These are phyloP conservation scores for Penicillium sp. DNA, from an alignment of 2,329 filamentous ascomycete species.

Conservation along the genomic window DNA sequence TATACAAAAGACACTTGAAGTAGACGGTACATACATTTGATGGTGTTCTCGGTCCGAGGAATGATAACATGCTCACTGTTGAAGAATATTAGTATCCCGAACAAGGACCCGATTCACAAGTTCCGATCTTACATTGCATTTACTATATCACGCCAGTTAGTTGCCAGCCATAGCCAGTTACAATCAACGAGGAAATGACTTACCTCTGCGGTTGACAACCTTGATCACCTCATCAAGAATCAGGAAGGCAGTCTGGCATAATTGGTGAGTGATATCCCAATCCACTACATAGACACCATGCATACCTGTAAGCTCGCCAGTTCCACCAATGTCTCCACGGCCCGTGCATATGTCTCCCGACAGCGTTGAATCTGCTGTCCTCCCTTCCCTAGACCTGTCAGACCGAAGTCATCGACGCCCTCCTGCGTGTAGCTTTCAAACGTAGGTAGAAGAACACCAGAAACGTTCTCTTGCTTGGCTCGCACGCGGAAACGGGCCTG, in stretches of 20 bases:
- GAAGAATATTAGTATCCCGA: slow-evolving; percentile 11
- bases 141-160: slow-evolving; percentile 46
- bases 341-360: slow-evolving; percentile 88
- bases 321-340: slow-evolving; percentile 91
- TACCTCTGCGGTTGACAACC: slow-evolving; percentile 90
- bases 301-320: slow-evolving; percentile 75
- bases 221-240: slow-evolving; percentile 99
- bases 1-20: background rate
- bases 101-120: background rate
- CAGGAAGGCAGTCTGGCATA: slow-evolving; percentile 73
- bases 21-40: slow-evolving; percentile 59
- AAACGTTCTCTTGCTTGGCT: slow-evolving; percentile 97
- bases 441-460: slow-evolving; percentile 82
- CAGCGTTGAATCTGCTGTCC: slow-evolving; percentile 94
- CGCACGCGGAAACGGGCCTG: slow-evolving; percentile 84
- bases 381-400: slow-evolving; percentile 92
- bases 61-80: slow-evolving; percentile 64
- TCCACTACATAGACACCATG: background rate
- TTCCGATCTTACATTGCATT: slow-evolving; percentile 68
- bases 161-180: background rate
- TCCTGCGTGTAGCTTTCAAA: slow-evolving; percentile 88
- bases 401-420: slow-evolving; percentile 85
- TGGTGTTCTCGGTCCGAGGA: slow-evolving; percentile 96
- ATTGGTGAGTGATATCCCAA: slow-evolving; percentile 8
- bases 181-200: slow-evolving; percentile 20